Percentiles rank a stretch among this genome's conserved stretches.
Evolutionary conservation across 1,139 yeast genomes (phyloP).

Genomic region (Meyerozyma guilliermondii): DNA sequence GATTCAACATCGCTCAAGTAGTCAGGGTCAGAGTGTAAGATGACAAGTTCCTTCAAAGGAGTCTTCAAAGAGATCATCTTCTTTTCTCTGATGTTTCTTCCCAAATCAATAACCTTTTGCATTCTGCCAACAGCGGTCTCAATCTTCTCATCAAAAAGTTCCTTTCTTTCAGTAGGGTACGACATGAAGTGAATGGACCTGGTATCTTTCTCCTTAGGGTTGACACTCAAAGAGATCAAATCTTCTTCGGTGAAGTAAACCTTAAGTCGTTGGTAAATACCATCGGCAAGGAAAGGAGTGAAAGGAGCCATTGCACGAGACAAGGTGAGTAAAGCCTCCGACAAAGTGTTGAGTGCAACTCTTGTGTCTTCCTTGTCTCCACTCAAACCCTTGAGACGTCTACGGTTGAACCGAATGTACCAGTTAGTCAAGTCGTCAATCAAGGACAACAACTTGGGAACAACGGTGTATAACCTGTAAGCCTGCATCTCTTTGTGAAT

Average conservation of each 20-base stretch:
- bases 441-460: constrained; percentile 80
- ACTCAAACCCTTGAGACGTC: constrained; percentile 84
- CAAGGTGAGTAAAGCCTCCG: constrained; percentile 83
- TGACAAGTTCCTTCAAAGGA: constrained; percentile 84
- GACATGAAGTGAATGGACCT: constrained; percentile 91
- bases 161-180: constrained; percentile 83
- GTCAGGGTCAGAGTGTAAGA: constrained; percentile 70
- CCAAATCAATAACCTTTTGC: constrained; percentile 96
- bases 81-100: constrained; percentile 96
- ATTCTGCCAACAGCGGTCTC: constrained; percentile 87
- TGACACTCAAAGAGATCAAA: constrained; percentile 38
- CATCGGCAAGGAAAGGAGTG: constrained; percentile 93
- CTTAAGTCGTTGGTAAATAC: constrained; percentile 74
- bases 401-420: constrained; percentile 98
- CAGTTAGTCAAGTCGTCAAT: constrained; percentile 96
- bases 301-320: constrained; percentile 98
- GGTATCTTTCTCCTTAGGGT: constrained; percentile 45
- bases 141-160: constrained; percentile 70
- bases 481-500: constrained; percentile 87
- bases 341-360: constrained; percentile 82
- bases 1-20: constrained; percentile 78
- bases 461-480: constrained; percentile 92
- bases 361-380: constrained; percentile 79
- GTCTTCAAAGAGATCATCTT: constrained; percentile 89
- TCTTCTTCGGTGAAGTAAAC: constrained; percentile 53